Conservation (phyloP, 257 asterid species). For the Ilex aquifolium region DNA sequence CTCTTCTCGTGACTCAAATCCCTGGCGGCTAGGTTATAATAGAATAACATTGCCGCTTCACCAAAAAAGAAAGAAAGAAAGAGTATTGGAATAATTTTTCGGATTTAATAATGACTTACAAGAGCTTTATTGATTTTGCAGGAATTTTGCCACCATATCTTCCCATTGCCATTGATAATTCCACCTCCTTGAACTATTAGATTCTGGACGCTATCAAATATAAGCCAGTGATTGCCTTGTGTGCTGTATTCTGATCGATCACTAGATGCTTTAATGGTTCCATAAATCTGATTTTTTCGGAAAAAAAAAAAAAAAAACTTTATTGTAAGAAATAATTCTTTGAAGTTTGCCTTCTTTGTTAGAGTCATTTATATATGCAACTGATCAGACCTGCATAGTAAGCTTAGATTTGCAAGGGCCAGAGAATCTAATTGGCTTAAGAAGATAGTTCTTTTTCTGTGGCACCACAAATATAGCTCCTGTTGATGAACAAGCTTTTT, state of each 20-base stretch:
- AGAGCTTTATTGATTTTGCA: too few relatives aligned
- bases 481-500: neutral
- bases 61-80: too few relatives aligned
- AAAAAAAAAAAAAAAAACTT: too few relatives aligned
- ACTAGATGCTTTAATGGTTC: neutral
- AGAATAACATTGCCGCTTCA: too few relatives aligned
- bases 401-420: neutral
- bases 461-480: neutral
- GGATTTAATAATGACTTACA: too few relatives aligned
- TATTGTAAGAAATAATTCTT: too few relatives aligned
- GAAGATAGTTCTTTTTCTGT: neutral
- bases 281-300: neutral
- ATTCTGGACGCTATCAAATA: neutral
- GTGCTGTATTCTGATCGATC: neutral
- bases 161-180: neutral
- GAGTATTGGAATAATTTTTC: too few relatives aligned
- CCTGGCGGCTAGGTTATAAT: too few relatives aligned
- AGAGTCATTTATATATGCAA: too few relatives aligned
- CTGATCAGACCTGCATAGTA: neutral
- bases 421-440: neutral
- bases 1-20: too few relatives aligned
- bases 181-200: neutral
- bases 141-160: too few relatives aligned
- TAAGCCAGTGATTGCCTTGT: neutral
- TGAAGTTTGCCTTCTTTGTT: too few relatives aligned